phyloP scores from a whole-genome alignment of 2,329 filamentous ascomycete genomes.

The Claviceps sp. region DNA sequence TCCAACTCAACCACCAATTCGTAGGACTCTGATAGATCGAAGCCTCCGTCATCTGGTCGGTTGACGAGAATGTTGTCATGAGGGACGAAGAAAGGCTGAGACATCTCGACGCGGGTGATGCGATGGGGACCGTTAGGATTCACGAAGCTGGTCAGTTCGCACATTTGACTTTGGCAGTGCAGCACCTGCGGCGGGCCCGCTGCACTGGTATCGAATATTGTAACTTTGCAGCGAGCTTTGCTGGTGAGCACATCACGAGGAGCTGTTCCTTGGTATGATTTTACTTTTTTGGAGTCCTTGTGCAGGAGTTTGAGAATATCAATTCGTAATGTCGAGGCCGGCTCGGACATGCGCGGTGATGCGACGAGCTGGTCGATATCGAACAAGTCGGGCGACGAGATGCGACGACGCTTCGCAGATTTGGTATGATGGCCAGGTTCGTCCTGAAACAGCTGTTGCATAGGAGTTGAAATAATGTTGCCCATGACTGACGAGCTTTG shows the following conservation, averaged over 20 bases:
- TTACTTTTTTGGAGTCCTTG: constrained; percentile 28
- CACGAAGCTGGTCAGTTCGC: constrained; percentile 36
- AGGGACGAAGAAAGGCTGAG: constrained; percentile 37
- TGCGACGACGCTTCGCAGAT: constrained; percentile 36
- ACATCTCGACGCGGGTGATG: constrained; percentile 34
- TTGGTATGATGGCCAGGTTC: constrained; percentile 24
- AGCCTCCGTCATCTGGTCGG: constrained; percentile 30
- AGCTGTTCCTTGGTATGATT: constrained; percentile 16
- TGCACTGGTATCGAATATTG: constrained; percentile 20
- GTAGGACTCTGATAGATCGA: constrained; percentile 37
- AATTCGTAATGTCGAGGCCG: constrained; percentile 32
- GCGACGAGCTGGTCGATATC: constrained; percentile 20
- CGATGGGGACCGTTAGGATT: constrained; percentile 31
- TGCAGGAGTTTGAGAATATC: constrained; percentile 40
- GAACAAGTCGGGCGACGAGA: constrained; percentile 25
- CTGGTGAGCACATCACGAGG: constrained; percentile 17
- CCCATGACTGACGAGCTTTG: constrained; percentile 29
- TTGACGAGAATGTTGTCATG: constrained; percentile 37
- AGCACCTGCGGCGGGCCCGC: constrained; percentile 27
- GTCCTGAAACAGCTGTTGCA: constrained; percentile 20
- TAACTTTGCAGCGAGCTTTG: constrained; percentile 25
- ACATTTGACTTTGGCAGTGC: constrained; percentile 41
- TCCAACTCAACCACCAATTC: constrained; percentile 38
- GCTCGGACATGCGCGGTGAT: constrained; percentile 18
- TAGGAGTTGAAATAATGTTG: constrained; percentile 25